Evolutionary conservation across 2,329 filamentous ascomycete species (phyloP).

Genomic region (Calycina marina): DNA sequence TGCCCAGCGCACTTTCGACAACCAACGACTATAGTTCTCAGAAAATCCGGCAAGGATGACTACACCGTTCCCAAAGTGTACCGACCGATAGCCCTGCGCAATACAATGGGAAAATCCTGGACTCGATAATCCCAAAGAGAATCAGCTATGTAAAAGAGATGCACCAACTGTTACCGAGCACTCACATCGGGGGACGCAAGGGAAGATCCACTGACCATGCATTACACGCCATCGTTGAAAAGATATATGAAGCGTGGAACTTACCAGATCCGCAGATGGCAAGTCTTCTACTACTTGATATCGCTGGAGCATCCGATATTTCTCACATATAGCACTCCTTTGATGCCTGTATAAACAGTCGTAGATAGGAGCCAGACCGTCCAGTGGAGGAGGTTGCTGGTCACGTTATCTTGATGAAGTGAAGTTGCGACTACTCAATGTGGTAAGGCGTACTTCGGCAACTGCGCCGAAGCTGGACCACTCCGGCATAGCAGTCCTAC

Average conservation of each 20-base stretch:
- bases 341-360: too few relatives aligned
- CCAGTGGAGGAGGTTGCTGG: too few relatives aligned
- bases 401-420: too few relatives aligned
- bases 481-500: too few relatives aligned
- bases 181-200: background rate
- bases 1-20: conserved; percentile 5
- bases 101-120: conserved; percentile 2
- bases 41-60: conserved; percentile 4
- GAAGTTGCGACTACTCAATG: too few relatives aligned
- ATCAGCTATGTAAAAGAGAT: background rate
- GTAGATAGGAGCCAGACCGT: too few relatives aligned
- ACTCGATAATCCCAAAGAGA: background rate
- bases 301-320: too few relatives aligned
- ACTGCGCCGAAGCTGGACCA: too few relatives aligned
- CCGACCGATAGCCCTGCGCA: conserved; percentile 4
- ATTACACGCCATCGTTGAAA: conserved; percentile 16
- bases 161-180: background rate
- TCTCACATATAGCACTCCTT: too few relatives aligned
- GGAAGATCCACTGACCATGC: conserved; percentile 4
- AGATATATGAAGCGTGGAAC: conserved; percentile 12
- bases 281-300: too few relatives aligned
- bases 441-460: too few relatives aligned
- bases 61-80: conserved; percentile 2
- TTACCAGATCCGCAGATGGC: too few relatives aligned
- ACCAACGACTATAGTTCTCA: conserved; percentile 2